These are phyloP conservation scores for Eremochloa ophiuroides DNA, from an alignment of 176 grass and related monocot genomes.

Conservation along the genomic window DNA sequence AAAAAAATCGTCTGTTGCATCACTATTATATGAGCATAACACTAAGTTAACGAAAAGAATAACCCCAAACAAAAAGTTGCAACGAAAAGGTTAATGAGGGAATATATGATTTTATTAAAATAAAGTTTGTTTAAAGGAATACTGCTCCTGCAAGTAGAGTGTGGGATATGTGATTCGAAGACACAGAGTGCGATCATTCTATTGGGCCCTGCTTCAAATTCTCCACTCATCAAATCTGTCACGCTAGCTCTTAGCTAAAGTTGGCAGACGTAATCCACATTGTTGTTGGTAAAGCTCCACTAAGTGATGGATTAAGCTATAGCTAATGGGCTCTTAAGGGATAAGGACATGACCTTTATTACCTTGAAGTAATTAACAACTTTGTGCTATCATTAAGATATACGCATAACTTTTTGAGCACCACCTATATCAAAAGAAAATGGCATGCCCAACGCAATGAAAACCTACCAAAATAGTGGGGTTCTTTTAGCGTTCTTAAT, in stretches of 20 bases:
- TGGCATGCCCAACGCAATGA: background rate
- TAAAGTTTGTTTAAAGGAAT: constrained; percentile 28
- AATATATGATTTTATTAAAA: constrained; percentile 46
- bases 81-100: constrained; percentile 19
- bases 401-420: background rate
- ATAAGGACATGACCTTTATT: constrained; percentile 24
- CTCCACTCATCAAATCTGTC: constrained; percentile 11
- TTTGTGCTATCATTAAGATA: background rate
- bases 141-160: constrained; percentile 6
- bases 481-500: too few relatives aligned
- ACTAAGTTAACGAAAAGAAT: constrained; percentile 30
- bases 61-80: constrained; percentile 24
- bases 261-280: constrained; percentile 38
- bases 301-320: constrained; percentile 29
- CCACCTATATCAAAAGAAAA: too few relatives aligned
- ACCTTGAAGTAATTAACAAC: background rate
- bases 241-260: constrained; percentile 34
- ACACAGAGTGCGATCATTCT: background rate
- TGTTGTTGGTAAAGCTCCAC: constrained; percentile 47
- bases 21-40: background rate
- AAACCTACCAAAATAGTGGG: too few relatives aligned
- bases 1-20: constrained; percentile 3
- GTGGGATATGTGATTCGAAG: constrained; percentile 28
- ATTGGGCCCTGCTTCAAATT: constrained; percentile 18
- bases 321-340: constrained; percentile 34